phyloP scores from a whole-genome alignment of 2,329 filamentous ascomycete species.

The Ascochyta lentis region DNA sequence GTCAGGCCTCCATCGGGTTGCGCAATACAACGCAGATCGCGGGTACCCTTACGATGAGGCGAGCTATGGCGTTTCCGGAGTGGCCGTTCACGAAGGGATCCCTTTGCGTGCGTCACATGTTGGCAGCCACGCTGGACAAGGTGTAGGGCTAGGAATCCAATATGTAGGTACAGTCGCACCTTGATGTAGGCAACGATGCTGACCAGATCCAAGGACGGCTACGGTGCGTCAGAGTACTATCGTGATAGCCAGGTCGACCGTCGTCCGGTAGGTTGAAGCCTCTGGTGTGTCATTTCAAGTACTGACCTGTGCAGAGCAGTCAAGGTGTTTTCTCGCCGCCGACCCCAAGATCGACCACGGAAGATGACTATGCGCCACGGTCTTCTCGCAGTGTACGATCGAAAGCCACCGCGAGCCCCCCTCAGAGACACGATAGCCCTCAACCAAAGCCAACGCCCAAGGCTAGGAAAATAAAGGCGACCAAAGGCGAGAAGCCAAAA shows the following conservation, averaged over 20 bases:
- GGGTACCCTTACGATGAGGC: constrained; percentile 47
- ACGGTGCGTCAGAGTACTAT: constrained; percentile 38
- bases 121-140: constrained; percentile 29
- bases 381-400: constrained; percentile 47
- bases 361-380: constrained; percentile 49
- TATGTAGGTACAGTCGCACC: constrained; percentile 36
- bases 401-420: constrained; percentile 34
- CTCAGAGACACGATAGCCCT: constrained; percentile 31
- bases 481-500: constrained; percentile 54
- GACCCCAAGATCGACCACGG: constrained; percentile 53
- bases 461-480: constrained; percentile 53
- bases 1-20: constrained; percentile 51
- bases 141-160: constrained; percentile 39
- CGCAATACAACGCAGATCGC: constrained; percentile 51
- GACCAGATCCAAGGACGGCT: constrained; percentile 39
- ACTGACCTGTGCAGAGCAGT: constrained; percentile 35
- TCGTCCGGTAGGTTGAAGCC: constrained; percentile 32
- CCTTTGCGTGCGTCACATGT: constrained; percentile 38
- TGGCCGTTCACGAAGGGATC: constrained; percentile 36
- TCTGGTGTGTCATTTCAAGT: background rate
- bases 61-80: constrained; percentile 39
- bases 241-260: constrained; percentile 35
- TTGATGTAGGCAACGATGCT: constrained; percentile 22
- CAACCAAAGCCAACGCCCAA: constrained; percentile 42
- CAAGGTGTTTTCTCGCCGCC: constrained; percentile 48